Conservation (phyloP, 2,329 filamentous ascomycete species). For the Penicillium sp. region DNA sequence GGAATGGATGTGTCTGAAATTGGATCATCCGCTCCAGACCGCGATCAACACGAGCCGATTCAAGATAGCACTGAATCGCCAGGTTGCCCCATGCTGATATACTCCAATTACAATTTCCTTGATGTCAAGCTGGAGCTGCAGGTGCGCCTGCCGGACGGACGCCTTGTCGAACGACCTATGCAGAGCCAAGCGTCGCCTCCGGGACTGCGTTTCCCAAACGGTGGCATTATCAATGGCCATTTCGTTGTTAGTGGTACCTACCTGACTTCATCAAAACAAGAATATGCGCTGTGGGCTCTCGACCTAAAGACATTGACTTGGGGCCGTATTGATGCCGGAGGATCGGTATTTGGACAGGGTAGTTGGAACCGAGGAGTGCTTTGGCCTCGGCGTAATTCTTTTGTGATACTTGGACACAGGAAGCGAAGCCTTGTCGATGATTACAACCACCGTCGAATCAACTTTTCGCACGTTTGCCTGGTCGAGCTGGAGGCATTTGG, state of each 20-base stretch:
- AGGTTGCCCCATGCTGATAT: constrained; percentile 80
- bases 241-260: constrained; percentile 98
- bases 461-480: constrained; percentile 95
- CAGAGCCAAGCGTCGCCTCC: constrained; percentile 77
- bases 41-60: constrained; percentile 36
- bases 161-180: constrained; percentile 84
- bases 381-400: constrained; percentile 90
- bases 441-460: constrained; percentile 96
- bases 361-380: constrained; percentile 96
- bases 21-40: constrained; percentile 42
- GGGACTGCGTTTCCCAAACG: constrained; percentile 91
- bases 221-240: constrained; percentile 89
- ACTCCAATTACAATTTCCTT: constrained; percentile 98
- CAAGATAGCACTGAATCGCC: constrained; percentile 29
- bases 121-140: constrained; percentile 96
- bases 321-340: constrained; percentile 93
- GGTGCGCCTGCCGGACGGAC: constrained; percentile 78
- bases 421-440: constrained; percentile 94
- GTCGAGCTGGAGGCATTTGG: constrained; percentile 97
- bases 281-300: constrained; percentile 94
- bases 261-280: constrained; percentile 94
- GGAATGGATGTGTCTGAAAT: constrained; percentile 47
- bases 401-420: constrained; percentile 90
- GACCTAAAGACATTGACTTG: constrained; percentile 85
- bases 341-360: constrained; percentile 89